Conservation (phyloP, 257 asterid genomes). For the Gentiana dahurica region DNA sequence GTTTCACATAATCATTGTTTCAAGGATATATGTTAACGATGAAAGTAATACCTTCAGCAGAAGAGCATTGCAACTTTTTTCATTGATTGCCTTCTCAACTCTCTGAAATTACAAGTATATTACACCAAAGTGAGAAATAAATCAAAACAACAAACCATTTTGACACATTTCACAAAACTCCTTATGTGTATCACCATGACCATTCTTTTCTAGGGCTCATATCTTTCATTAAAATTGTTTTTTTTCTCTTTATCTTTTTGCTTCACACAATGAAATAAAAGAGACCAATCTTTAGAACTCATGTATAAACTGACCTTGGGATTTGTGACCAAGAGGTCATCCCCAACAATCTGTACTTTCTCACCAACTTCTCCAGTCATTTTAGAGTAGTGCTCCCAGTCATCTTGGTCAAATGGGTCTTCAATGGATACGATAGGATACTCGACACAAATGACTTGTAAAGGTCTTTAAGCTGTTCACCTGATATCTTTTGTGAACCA, state of each 20-base stretch:
- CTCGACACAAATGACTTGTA: constrained; percentile 74
- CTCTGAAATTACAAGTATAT: constrained; percentile 34
- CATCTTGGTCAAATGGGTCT: constrained; percentile 97
- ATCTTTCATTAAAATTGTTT: no score
- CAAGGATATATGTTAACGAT: background rate
- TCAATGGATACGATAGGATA: constrained; percentile 91
- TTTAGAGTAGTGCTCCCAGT: constrained; percentile 82
- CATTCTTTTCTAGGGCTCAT: no score
- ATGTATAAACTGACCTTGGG: constrained; percentile 44
- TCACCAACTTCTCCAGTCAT: constrained; percentile 58
- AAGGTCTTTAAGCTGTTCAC: constrained; percentile 75
- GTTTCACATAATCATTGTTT: background rate
- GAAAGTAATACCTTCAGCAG: constrained; percentile 63
- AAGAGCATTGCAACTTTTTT: constrained; percentile 89
- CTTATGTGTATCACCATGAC: no score
- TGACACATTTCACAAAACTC: background rate
- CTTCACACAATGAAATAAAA: background rate
- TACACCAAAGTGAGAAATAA: background rate
- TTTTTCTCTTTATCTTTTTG: no score
- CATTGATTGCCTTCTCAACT: constrained; percentile 84
- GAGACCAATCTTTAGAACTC: background rate
- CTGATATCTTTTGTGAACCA: constrained; percentile 71
- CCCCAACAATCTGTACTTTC: constrained; percentile 91
- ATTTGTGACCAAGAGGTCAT: constrained; percentile 87
- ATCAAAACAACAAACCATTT: background rate